Evolutionary conservation across 1,139 yeast genomes (phyloP).

Genomic region (Suhomyces chickasaworum): DNA sequence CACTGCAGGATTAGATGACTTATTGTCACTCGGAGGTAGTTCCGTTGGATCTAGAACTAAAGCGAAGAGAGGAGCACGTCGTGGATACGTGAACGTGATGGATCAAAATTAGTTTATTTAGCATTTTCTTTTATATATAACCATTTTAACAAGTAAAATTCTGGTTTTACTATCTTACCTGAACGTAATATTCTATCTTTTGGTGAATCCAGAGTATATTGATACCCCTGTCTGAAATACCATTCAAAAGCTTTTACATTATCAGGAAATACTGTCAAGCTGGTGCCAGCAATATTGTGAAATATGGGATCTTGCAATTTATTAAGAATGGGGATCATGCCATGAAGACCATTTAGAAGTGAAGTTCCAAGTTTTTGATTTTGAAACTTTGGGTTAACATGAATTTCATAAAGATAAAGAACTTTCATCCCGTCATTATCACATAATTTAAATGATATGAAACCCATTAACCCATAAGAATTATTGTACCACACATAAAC

Average conservation of each 20-base stretch:
- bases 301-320: constrained; percentile 6
- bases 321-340: constrained; percentile 23
- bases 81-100: constrained; percentile 80
- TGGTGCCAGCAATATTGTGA: constrained; percentile 30
- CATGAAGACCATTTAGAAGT: constrained; percentile 36
- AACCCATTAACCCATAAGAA: constrained; percentile 27
- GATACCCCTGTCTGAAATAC: constrained; percentile 46
- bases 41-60: constrained; percentile 50
- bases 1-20: constrained; percentile 66
- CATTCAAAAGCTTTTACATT: constrained; percentile 45
- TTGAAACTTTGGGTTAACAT: constrained; percentile 36
- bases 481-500: constrained; percentile 36
- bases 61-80: constrained; percentile 66
- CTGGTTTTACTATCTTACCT: constrained; percentile 45
- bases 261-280: constrained; percentile 55
- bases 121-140: constrained; percentile 3
- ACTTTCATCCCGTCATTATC: constrained; percentile 33
- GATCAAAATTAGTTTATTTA: constrained; percentile 30
- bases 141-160: constrained; percentile 34
- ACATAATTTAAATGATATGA: constrained; percentile 46
- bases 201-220: constrained; percentile 44
- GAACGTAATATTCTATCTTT: constrained; percentile 39
- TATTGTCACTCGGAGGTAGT: constrained; percentile 51
- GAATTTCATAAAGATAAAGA: constrained; percentile 58
- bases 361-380: constrained; percentile 35